Conservation (phyloP, 2,329 filamentous ascomycete genomes). For the Fusarium domesticum region DNA sequence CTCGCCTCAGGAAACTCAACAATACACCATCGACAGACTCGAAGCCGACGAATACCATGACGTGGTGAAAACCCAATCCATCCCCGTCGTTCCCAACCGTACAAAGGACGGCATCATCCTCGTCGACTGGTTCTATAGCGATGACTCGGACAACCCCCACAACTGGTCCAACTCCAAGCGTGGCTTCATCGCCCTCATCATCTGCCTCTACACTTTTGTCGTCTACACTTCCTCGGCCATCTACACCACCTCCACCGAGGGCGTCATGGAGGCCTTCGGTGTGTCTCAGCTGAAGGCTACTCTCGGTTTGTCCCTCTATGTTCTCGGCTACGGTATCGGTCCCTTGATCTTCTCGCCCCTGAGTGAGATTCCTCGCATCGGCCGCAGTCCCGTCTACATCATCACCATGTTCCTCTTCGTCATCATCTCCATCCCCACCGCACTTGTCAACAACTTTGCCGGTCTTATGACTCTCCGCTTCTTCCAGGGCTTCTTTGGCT, state of each 20-base stretch:
- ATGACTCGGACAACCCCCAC: conserved; percentile 54
- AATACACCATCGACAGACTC: conserved; percentile 20
- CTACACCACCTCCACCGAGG: conserved; percentile 44
- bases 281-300: conserved; percentile 51
- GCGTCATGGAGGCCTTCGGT: conserved; percentile 52
- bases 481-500: conserved; percentile 64
- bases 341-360: conserved; percentile 65
- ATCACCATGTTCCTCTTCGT: conserved; percentile 67
- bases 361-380: conserved; percentile 63
- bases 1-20: conserved; percentile 20
- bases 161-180: conserved; percentile 51
- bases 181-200: conserved; percentile 41
- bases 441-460: conserved; percentile 59
- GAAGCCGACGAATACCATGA: conserved; percentile 34
- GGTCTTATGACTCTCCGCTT: conserved; percentile 64
- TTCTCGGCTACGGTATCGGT: conserved; percentile 61
- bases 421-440: conserved; percentile 62
- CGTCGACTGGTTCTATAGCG: conserved; percentile 54
- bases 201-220: conserved; percentile 58
- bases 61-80: conserved; percentile 44
- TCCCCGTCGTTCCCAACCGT: conserved; percentile 47
- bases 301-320: conserved; percentile 60
- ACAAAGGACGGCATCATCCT: conserved; percentile 51
- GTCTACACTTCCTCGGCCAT: conserved; percentile 52
- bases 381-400: conserved; percentile 66